These are phyloP conservation scores for Phytophthora pini DNA, from an alignment of 352 stramenopile species.

Conservation along the genomic window DNA sequence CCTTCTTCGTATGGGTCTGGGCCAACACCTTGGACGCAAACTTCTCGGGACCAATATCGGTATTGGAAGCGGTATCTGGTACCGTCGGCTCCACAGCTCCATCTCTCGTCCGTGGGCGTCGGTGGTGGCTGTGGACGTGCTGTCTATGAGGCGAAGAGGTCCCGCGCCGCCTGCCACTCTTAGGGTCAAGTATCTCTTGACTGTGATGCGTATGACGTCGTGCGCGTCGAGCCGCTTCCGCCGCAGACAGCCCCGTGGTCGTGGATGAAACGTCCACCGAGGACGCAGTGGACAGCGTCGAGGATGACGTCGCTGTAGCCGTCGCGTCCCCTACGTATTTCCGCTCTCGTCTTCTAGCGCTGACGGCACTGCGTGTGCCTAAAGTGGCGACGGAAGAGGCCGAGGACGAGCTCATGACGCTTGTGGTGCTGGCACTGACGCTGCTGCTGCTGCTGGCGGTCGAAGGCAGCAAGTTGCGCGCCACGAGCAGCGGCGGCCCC, in stretches of 20 bases:
- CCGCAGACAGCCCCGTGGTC: constrained; percentile 6
- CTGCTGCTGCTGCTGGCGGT: constrained; percentile 26
- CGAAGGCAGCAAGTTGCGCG: constrained; percentile 39
- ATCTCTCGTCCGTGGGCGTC: constrained; percentile 15
- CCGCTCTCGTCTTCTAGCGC: constrained; percentile 17
- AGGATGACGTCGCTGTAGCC: constrained; percentile 36
- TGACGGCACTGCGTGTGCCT: constrained; percentile 7
- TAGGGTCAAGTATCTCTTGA: constrained; percentile 16
- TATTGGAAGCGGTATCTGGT: background rate
- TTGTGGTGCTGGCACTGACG: constrained; percentile 30
- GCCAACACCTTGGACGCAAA: constrained; percentile 49
- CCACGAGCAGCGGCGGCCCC: constrained; percentile 32
- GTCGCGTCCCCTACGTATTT: constrained; percentile 39
- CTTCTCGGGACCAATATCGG: constrained; percentile 50
- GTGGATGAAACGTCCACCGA: constrained; percentile 32
- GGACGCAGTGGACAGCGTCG: constrained; percentile 44
- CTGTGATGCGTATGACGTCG: constrained; percentile 34
- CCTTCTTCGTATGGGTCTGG: constrained; percentile 18
- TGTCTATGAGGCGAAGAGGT: constrained; percentile 22
- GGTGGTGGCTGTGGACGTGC: constrained; percentile 24
- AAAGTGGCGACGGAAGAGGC: constrained; percentile 25
- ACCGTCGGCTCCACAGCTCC: background rate
- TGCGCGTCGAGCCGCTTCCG: constrained; percentile 16
- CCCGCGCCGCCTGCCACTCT: constrained; percentile 17
- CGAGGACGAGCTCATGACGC: constrained; percentile 29